Base-by-base conservation (phyloP, 192 early-diverging fungal genomes). In the Oehlia diaphana region DNA sequence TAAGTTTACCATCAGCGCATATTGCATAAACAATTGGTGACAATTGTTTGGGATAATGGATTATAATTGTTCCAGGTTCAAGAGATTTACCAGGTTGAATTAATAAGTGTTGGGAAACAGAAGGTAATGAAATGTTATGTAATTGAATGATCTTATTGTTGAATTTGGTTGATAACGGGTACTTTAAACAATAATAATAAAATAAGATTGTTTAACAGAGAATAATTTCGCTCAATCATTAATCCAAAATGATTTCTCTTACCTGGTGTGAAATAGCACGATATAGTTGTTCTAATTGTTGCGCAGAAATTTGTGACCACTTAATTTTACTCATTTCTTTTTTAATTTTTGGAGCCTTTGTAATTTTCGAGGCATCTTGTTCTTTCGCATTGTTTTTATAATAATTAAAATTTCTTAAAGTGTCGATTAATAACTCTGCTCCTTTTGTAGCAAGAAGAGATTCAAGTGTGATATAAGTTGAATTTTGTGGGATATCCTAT, bases 201-300 rank as follows among this genome's bases (percentile, higher is more conserved):
- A 70, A 26, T 26, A 26, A 35, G 16, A 77, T 44, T 70, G 19
- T n/a, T 58, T 83, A 47, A 26, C 28, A 75, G 26, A 62, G 71
- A 44, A 50, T 63, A 12, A 63, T 0, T 9, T 77, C 4, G 28
- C 39, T 8, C 67, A 58, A n/a, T 12, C 7, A 9, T 67, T 66
- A 70, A 44, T 0, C 42, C 9, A 44, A 19, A 66, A 62, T 44
- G 33, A 31, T 28, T 23, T 21, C 14, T 28, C 73, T 62, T 82
- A 95, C 94, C 85, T 91, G 92, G 61, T 90, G 83, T 39, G 92
- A 92, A 80, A 94, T 90, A 8, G 95, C 94, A 33, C 93, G 86
- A 78, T 94, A 84, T 63, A 92, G 80, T 73, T 89, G 82, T 65
- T 91, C 90, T 9, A 95, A 87, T 2, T 92, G 69, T 44, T 89